phyloP scores from a whole-genome alignment of 371 early-diverging fungal species.

The Syncephalis plumigaleata region DNA sequence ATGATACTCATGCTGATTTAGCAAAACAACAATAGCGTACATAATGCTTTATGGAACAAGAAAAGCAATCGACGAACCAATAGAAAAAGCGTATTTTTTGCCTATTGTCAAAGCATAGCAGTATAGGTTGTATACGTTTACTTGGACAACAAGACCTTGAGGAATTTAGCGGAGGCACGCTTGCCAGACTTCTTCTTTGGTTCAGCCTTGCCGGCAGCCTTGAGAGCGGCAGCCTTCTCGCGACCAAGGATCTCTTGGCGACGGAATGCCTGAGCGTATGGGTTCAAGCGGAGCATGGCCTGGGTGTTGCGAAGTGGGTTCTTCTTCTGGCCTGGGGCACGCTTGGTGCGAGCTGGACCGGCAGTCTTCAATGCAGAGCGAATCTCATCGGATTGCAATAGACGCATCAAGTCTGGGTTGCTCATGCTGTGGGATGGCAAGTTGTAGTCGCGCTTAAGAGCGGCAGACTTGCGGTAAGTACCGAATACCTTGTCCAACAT shows the following conservation, averaged over 20 bases:
- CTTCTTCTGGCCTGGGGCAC: conserved; percentile 89
- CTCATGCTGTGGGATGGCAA: conserved; percentile 80
- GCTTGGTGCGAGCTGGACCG: conserved; percentile 59
- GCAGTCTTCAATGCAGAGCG: conserved; percentile 88
- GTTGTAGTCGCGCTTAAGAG: conserved; percentile 87
- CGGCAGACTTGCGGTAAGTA: conserved; percentile 59
- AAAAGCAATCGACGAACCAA: too few relatives aligned
- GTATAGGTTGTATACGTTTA: too few relatives aligned
- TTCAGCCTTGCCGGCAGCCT: neutral
- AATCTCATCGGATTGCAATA: conserved; percentile 97
- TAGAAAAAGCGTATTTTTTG: too few relatives aligned
- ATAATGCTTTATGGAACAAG: too few relatives aligned
- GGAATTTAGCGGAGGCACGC: too few relatives aligned
- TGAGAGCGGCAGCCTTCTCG: neutral
- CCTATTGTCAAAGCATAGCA: too few relatives aligned
- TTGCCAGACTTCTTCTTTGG: conserved; percentile 1
- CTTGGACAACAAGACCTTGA: too few relatives aligned
- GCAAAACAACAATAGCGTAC: too few relatives aligned
- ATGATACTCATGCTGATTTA: too few relatives aligned
- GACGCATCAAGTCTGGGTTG: conserved; percentile 90
- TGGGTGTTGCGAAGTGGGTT: conserved; percentile 92
- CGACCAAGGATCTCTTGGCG: conserved; percentile 53
- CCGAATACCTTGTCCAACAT: conserved; percentile 92
- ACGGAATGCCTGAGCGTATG: conserved; percentile 81
- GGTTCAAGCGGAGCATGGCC: conserved; percentile 90